A percentile compares a stretch with the other conserved stretches of the same genome.
phyloP scores from a whole-genome alignment of 768 basidiomycete species.

The Mycena epipterygia region DNA sequence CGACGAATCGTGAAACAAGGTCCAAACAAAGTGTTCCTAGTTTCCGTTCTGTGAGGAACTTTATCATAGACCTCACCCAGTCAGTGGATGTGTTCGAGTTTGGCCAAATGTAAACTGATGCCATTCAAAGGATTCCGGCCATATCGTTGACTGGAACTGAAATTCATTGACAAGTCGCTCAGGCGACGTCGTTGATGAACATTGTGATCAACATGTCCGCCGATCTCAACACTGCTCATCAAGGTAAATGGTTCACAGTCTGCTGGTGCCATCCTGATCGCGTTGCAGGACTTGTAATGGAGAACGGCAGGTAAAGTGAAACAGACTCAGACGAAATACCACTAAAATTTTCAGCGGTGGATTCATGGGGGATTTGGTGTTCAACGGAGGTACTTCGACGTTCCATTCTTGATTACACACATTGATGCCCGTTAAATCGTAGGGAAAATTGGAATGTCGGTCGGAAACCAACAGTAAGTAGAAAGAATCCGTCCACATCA shows the following conservation, averaged over 20 bases:
- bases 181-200: no score
- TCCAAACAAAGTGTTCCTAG: no score
- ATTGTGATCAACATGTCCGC: slow-evolving; percentile 82
- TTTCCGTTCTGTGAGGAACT: slow-evolving; percentile 79
- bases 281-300: slow-evolving; percentile 76
- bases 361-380: slow-evolving; percentile 67
- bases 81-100: slow-evolving; percentile 38
- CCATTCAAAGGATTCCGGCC: slow-evolving; percentile 62
- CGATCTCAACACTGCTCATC: slow-evolving; percentile 72
- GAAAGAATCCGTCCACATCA: no score
- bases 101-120: slow-evolving; percentile 55
- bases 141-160: slow-evolving; percentile 65
- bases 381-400: slow-evolving; percentile 64
- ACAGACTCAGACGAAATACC: not conserved
- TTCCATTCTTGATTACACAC: not conserved
- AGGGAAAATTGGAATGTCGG: slow-evolving; percentile 81
- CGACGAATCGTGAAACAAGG: no score
- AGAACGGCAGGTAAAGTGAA: slow-evolving; percentile 74
- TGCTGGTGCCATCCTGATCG: slow-evolving; percentile 44
- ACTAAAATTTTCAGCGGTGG: slow-evolving; percentile 55
- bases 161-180: slow-evolving; percentile 89
- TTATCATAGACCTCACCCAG: slow-evolving; percentile 76
- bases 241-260: slow-evolving; percentile 66
- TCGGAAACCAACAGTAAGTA: slow-evolving; percentile 84
- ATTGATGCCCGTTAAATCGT: not conserved